Evolutionary conservation across 768 basidiomycete genomes (phyloP).

Genomic region (Suillus fuscotomentosus): DNA sequence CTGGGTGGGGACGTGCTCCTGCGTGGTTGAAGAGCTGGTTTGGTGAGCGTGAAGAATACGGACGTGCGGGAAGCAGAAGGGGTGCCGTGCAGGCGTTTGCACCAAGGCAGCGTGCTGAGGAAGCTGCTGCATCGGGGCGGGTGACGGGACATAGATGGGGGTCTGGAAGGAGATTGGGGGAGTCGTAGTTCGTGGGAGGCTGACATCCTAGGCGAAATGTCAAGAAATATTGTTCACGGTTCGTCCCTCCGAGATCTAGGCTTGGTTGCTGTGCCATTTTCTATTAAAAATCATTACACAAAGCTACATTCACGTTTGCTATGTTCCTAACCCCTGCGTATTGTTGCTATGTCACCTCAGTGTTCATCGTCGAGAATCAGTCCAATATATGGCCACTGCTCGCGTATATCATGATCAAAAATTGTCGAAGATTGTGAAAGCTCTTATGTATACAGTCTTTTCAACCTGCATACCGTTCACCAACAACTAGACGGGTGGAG

Average conservation of each 20-base stretch:
- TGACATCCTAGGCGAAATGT: neutral
- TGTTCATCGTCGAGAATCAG: neutral
- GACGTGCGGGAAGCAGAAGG: constrained; percentile 34
- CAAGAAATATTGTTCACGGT: neutral
- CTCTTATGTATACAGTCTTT: too few relatives aligned
- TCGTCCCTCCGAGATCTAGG: neutral
- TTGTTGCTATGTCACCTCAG: neutral
- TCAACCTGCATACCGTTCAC: neutral
- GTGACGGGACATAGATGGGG: constrained; percentile 51
- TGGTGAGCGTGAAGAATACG: constrained; percentile 35
- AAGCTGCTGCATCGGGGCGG: constrained; percentile 14
- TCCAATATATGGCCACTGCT: neutral
- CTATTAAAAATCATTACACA: neutral
- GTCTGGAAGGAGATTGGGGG: constrained; percentile 49
- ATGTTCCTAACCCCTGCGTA: neutral
- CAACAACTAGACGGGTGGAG: too few relatives aligned
- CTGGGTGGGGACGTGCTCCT: constrained; percentile 49
- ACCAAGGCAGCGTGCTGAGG: constrained; percentile 39
- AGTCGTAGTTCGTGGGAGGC: constrained; percentile 8
- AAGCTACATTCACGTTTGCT: neutral
- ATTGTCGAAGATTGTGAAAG: neutral
- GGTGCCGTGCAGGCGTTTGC: constrained; percentile 59
- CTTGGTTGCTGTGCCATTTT: neutral
- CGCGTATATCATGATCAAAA: neutral
- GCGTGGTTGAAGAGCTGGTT: constrained; percentile 54